These are phyloP conservation scores for Paecilomyces sp. DNA, from an alignment of 2,329 filamentous ascomycete genomes.

Conservation along the genomic window DNA sequence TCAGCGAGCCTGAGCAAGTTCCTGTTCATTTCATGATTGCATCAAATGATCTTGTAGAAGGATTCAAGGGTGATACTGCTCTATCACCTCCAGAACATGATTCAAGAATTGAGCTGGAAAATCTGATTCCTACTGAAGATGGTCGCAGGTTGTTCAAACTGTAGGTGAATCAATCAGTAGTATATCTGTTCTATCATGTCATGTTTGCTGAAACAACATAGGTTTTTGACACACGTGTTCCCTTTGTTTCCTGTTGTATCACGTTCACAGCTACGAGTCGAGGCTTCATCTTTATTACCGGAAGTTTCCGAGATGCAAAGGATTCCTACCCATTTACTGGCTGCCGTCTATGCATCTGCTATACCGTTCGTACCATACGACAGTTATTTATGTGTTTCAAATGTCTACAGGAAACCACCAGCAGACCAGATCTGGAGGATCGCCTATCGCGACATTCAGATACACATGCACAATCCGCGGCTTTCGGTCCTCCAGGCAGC, in stretches of 20 bases:
- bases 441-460: constrained; percentile 21
- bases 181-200: background rate
- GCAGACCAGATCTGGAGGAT: constrained; percentile 22
- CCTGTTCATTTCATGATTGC: constrained; percentile 17
- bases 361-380: constrained; percentile 25
- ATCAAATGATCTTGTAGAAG: constrained; percentile 1
- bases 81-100: background rate
- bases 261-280: constrained; percentile 20
- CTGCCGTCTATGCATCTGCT: constrained; percentile 25
- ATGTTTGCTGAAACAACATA: constrained; percentile 1
- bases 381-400: constrained; percentile 20
- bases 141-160: background rate
- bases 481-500: constrained; percentile 25
- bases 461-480: constrained; percentile 25
- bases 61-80: constrained; percentile 3
- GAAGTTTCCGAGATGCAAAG: constrained; percentile 12
- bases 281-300: constrained; percentile 10
- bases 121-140: constrained; percentile 1
- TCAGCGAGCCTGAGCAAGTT: constrained; percentile 25
- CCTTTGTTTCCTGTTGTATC: constrained; percentile 24
- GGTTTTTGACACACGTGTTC: constrained; percentile 23
- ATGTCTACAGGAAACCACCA: constrained; percentile 18
- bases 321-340: constrained; percentile 20
- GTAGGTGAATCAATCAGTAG: background rate
- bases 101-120: constrained; percentile 5